Base-by-base conservation (phyloP, 176 grass and related monocot species). In the Hsuehochloa calcarea region DNA sequence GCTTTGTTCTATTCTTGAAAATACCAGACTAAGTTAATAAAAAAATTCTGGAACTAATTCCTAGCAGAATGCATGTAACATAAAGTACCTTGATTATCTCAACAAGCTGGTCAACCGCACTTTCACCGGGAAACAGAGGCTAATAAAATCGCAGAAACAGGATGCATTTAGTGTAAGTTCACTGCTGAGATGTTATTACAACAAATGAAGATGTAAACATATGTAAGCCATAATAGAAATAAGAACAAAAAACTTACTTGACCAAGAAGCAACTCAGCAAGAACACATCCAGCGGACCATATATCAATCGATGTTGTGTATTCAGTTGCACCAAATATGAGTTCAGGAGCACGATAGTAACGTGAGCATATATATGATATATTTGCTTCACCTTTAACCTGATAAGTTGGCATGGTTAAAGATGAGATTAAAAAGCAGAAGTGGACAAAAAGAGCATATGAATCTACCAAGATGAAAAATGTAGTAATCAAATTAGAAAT, bases 331-430 rank as follows among this genome's bases (percentile, higher is more conserved):
- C 94, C 94, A 90, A 96, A 93, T 73, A 96, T 96, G 25, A 96
- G 94, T 79, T 96, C 94, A 15, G 91, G 94, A 56, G 89, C 94
- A 86, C 91, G 91, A 54, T 96, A 96, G 69, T 96, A 96, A 75
- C 87, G 91, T n/a, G 94, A 96, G 81, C 94, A 96, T 81, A 96
- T 96, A 70, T 96, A 96, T 16, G 94, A 96, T 88, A 96, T 96
- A 80, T 96, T 96, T 61, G 91, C 81, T 90, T 96, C 94, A 15
- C 94, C 94, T 79, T 76, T 90, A 63, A 96, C 87, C 94, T 96
- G 84, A 55, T 44, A 76, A 35, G 35, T 41, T 44, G 34, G 23
- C 13, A 13, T n/a, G 43, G 58, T 70, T 26, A 85, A 52, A 37
- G 5, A 60, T 37, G 68, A 29, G 62, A 56, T 61, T 59, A 29